Evolutionary conservation across 495 filamentous ascomycete species (phyloP).

Genomic region (Chaetomium fimeti): DNA sequence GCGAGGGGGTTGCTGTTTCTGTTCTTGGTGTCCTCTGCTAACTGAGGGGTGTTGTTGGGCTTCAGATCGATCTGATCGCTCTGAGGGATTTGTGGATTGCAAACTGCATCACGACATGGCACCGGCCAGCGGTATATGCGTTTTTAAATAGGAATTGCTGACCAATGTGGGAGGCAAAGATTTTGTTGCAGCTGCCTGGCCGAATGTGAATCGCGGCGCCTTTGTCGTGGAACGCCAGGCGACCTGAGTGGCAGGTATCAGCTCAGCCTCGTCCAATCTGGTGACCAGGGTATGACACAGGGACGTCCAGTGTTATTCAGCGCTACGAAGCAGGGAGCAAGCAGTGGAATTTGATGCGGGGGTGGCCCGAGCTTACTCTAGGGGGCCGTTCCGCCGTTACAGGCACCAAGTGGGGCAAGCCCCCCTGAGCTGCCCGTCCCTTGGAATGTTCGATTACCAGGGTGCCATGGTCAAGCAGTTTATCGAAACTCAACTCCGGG

Average conservation of each 20-base stretch:
- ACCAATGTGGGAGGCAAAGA: slow-evolving; percentile 10
- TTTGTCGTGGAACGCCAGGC: slow-evolving; percentile 12
- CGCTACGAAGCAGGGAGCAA: background rate
- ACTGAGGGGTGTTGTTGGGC: background rate
- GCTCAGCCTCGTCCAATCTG: slow-evolving; percentile 16
- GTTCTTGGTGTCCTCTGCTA: background rate
- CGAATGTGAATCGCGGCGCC: background rate
- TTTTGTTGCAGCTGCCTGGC: slow-evolving; percentile 24
- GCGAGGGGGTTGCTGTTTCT: background rate
- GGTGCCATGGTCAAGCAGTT: no score
- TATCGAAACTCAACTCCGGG: no score
- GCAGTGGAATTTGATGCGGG: slow-evolving; percentile 17
- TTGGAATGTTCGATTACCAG: background rate
- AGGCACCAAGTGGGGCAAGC: background rate
- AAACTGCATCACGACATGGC: background rate
- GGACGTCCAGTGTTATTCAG: slow-evolving; percentile 11
- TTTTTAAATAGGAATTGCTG: background rate
- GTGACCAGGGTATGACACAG: no score
- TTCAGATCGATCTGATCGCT: background rate
- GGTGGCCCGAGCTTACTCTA: slow-evolving; percentile 19
- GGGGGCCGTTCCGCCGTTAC: background rate
- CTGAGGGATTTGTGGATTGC: background rate
- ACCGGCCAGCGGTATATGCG: background rate
- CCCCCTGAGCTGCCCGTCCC: background rate
- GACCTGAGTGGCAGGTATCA: background rate